Percentiles rank a stretch among this genome's conserved stretches.
Evolutionary conservation across 1,139 yeast genomes (phyloP).

Genomic region (Casaregolazyma suthepensis): DNA sequence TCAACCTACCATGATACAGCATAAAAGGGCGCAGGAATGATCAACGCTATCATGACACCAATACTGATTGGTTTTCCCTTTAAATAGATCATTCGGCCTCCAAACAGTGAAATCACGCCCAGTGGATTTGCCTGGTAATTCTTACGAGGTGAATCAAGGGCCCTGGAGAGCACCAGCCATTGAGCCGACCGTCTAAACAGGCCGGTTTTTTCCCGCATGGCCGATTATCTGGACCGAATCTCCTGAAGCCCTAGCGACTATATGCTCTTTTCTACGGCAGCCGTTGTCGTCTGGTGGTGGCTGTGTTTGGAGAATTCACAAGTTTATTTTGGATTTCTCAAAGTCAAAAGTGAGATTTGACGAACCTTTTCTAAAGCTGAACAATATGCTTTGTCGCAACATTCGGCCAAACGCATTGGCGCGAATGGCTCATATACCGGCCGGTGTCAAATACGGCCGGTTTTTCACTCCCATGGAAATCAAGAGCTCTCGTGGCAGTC

Average conservation of each 20-base stretch:
- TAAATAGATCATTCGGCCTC: conserved; percentile 53
- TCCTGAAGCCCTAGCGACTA: not conserved
- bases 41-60: conserved; percentile 34
- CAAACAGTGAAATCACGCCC: conserved; percentile 43
- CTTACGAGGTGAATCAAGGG: not conserved
- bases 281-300: not conserved
- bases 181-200: conserved; percentile 2
- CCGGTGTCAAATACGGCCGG: not conserved
- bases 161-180: conserved; percentile 1
- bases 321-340: not conserved
- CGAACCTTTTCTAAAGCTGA: not conserved
- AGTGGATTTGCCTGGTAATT: conserved; percentile 12
- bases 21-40: conserved; percentile 49
- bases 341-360: not conserved
- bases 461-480: conserved; percentile 4
- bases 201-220: not conserved
- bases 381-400: not conserved
- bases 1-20: conserved; percentile 39
- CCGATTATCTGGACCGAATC: not conserved
- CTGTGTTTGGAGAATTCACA: not conserved
- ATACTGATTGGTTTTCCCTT: conserved; percentile 35
- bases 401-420: not conserved
- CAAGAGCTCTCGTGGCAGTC: not conserved
- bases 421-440: not conserved
- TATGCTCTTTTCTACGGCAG: not conserved